A percentile compares a stretch with the other conserved stretches of the same genome.
These are phyloP conservation scores for Stenogyne calaminthoides DNA, from an alignment of 305 asterid genomes.

Conservation along the genomic window DNA sequence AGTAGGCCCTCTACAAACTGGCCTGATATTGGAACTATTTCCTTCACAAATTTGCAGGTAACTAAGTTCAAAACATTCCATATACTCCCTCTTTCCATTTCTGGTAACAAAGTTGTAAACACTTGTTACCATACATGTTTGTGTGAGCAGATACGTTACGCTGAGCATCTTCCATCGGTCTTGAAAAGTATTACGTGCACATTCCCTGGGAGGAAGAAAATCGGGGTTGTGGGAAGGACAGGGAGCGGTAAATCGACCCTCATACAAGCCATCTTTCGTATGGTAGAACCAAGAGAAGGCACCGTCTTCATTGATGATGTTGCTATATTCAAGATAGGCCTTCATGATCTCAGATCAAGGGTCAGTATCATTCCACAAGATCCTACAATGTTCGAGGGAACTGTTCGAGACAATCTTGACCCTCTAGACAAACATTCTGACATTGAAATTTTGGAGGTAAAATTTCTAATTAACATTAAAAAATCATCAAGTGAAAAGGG, in stretches of 20 bases:
- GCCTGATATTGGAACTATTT: conserved; percentile 83
- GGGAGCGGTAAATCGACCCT: conserved; percentile 99
- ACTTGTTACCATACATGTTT: neutral
- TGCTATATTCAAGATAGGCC: conserved; percentile 83
- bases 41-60: conserved; percentile 79
- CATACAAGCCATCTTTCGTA: conserved; percentile 90
- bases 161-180: conserved; percentile 93
- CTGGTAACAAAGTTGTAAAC: neutral
- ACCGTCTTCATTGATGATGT: conserved; percentile 74
- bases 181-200: conserved; percentile 87
- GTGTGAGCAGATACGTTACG: conserved; percentile 76
- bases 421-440: conserved; percentile 75
- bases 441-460: conserved; percentile 89
- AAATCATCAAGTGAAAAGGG: neutral
- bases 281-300: conserved; percentile 87
- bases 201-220: conserved; percentile 87
- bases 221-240: conserved; percentile 97
- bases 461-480: neutral
- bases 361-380: conserved; percentile 99
- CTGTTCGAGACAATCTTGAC: conserved; percentile 91
- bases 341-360: conserved; percentile 87
- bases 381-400: conserved; percentile 95
- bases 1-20: conserved; percentile 69
- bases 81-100: neutral
- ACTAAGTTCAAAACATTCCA: neutral